These are phyloP conservation scores for Phytophthora aleatoria DNA, from an alignment of 352 stramenopile species.

Conservation along the genomic window DNA sequence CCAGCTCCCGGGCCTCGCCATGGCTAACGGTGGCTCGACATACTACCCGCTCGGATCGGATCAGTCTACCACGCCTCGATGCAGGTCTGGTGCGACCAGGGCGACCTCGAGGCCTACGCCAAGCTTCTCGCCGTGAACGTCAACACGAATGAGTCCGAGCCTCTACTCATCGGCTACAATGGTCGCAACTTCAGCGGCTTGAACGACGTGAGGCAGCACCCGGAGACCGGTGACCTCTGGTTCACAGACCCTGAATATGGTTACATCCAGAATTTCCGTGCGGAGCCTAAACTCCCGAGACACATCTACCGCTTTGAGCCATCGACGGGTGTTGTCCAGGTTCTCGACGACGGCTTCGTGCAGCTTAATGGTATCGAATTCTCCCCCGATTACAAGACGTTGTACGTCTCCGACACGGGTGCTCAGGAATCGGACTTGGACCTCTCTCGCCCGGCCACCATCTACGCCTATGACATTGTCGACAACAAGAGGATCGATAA, in stretches of 20 bases:
- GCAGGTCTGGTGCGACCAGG: slow-evolving; percentile 31
- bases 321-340: slow-evolving; percentile 28
- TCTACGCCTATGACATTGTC: slow-evolving; percentile 28
- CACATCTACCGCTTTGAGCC: slow-evolving; percentile 32
- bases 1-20: slow-evolving; percentile 13
- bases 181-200: slow-evolving; percentile 27
- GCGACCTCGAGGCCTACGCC: slow-evolving; percentile 14
- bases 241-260: slow-evolving; percentile 26
- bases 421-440: slow-evolving; percentile 22
- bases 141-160: slow-evolving; percentile 26
- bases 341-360: slow-evolving; percentile 18
- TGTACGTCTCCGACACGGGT: slow-evolving; percentile 26
- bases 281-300: slow-evolving; percentile 12
- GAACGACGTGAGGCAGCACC: slow-evolving; percentile 31
- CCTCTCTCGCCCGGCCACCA: slow-evolving; percentile 17
- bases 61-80: slow-evolving; percentile 15
- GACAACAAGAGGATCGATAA: slow-evolving; percentile 22
- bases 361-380: slow-evolving; percentile 28
- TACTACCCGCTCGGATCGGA: slow-evolving; percentile 23
- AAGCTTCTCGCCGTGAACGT: slow-evolving; percentile 25
- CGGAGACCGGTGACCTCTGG: slow-evolving; percentile 26
- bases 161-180: slow-evolving; percentile 23
- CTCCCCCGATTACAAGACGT: slow-evolving; percentile 30
- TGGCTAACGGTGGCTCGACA: slow-evolving; percentile 24
- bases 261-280: slow-evolving; percentile 26